Evolutionary conservation across 1,284 basidiomycete species (phyloP), one percentile per base, ranked within the genome.

Genomic region (Hemileia vastatrix): DNA sequence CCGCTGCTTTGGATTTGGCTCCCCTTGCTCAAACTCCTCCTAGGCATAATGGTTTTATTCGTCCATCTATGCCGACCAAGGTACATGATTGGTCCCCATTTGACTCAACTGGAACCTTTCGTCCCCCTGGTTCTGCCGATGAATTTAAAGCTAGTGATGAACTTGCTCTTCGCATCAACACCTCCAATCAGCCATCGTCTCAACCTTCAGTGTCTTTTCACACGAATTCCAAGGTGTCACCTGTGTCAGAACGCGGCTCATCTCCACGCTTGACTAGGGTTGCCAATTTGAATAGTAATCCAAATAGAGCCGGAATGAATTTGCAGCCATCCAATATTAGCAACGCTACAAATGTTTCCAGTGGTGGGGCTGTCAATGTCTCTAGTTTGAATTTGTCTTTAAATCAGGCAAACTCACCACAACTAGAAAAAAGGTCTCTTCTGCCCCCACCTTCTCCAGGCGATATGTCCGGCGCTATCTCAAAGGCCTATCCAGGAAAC

Each of bases 61-160:
- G 85, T 63, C 79, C 79, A 31, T 77, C 49, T 21, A 49, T 82
- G 60, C 83, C 85, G 53, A 76, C 79, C 31, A 80, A 83, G 18
- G 67, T 76, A 13, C 83, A 86, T 2, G 91, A 96, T 75, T 96
- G 93, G 93, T 88, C 91, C 48, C 88, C 88, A 73, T 95, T 91
- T 77, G 83, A 58, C 80, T 80, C 53, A 52, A 55, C 54, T 43
- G 57, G 50, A 52, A 57, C 78, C 82, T 60, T 82, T 84, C 72
- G 79, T 78, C 64, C 80, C 83, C 40, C 84, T 86, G 58, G 63
- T 63, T 60, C 82, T 84, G 66, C 83, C 85, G 52, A 83, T 79
- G n/a, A n/a, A n/a, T n/a, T n/a, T n/a, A n/a, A n/a, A n/a, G n/a
- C n/a, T n/a, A n/a, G n/a, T n/a, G n/a, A n/a, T n/a, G n/a, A n/a